Conservation (phyloP, 345 rosid species). For the Euphorbia tirucalli region DNA sequence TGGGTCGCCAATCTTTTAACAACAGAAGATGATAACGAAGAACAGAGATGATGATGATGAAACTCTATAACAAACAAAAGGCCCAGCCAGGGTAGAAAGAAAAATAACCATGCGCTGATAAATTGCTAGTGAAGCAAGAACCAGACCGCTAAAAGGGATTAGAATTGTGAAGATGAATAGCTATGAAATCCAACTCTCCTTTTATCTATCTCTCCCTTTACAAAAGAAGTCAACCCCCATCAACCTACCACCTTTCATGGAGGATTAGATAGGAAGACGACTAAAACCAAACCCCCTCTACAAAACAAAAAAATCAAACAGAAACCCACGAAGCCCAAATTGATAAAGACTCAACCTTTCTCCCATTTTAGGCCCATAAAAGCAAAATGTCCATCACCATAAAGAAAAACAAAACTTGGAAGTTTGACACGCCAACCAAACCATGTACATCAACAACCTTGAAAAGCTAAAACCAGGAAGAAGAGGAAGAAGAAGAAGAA, state of each 20-base stretch:
- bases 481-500: background rate
- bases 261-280: conserved; percentile 23
- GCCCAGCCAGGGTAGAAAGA: no score
- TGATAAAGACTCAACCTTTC: conserved; percentile 11
- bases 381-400: conserved; percentile 29
- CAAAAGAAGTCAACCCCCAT: conserved; percentile 73
- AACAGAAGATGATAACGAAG: conserved; percentile 11
- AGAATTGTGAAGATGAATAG: background rate
- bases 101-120: no score
- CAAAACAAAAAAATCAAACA: conserved; percentile 16
- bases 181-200: conserved; percentile 19
- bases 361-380: conserved; percentile 24
- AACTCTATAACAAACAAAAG: conserved; percentile 7
- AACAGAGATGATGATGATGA: conserved; percentile 12
- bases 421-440: conserved; percentile 18
- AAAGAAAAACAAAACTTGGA: background rate
- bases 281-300: conserved; percentile 6
- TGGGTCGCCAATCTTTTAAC: background rate
- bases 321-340: conserved; percentile 33
- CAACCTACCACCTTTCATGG: conserved; percentile 78
- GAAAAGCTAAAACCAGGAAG: conserved; percentile 10
- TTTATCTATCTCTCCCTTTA: conserved; percentile 4
- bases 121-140: no score
- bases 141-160: background rate
- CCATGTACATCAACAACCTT: conserved; percentile 23